Conservation (phyloP, 768 basidiomycete genomes). For the Austroboletus eburneus region DNA sequence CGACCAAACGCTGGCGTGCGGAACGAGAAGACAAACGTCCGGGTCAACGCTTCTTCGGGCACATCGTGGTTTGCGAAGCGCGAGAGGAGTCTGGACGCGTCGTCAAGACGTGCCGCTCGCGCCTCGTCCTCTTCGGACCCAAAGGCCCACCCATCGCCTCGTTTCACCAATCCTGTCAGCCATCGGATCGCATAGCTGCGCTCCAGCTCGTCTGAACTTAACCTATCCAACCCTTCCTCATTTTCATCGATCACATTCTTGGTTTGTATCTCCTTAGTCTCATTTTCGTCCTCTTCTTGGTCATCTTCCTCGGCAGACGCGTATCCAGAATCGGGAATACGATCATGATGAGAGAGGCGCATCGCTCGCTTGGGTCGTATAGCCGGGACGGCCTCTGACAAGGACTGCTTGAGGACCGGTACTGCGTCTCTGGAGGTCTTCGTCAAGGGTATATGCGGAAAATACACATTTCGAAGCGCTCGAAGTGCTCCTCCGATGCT, state of each 20-base stretch:
- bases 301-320: conserved; percentile 68
- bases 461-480: conserved; percentile 51
- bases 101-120: conserved; percentile 47
- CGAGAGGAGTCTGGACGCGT: conserved; percentile 55
- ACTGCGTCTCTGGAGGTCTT: background rate
- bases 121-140: conserved; percentile 35
- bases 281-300: conserved; percentile 26
- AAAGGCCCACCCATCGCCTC: conserved; percentile 50
- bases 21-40: conserved; percentile 50
- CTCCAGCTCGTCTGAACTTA: conserved; percentile 64
- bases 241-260: conserved; percentile 3
- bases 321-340: conserved; percentile 71
- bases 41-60: conserved; percentile 40
- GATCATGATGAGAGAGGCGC: conserved; percentile 34
- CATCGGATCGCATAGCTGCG: conserved; percentile 66
- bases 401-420: conserved; percentile 17
- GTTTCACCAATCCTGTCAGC: conserved; percentile 66
- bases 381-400: conserved; percentile 15
- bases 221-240: conserved; percentile 35
- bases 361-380: conserved; percentile 22
- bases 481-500: conserved; percentile 39
- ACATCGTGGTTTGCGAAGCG: conserved; percentile 43
- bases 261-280: conserved; percentile 13
- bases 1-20: conserved; percentile 4
- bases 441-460: conserved; percentile 31